Percentiles rank a stretch among this genome's conserved stretches.
These are phyloP conservation scores for Clavulina sp. DNA, from an alignment of 768 basidiomycete species.

Conservation along the genomic window DNA sequence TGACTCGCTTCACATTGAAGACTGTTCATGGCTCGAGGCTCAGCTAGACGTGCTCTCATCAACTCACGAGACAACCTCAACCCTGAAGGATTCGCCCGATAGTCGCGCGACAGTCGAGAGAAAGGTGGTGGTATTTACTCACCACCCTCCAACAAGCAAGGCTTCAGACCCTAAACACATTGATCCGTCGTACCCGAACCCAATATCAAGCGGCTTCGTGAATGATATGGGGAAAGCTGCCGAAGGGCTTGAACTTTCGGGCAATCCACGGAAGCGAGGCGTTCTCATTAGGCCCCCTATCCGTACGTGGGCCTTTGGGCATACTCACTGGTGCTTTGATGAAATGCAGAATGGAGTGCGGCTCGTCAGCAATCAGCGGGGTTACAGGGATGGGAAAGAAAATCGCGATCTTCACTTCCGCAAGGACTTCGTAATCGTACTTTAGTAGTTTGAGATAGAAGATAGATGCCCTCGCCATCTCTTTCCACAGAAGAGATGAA, in stretches of 20 bases:
- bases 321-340: constrained; percentile 27
- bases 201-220: too few species aligned
- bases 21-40: constrained; percentile 21
- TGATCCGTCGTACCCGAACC: too few species aligned
- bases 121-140: constrained; percentile 22
- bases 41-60: constrained; percentile 14
- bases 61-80: constrained; percentile 20
- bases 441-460: too few species aligned
- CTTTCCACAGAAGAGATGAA: too few species aligned
- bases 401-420: too few species aligned
- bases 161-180: constrained; percentile 18
- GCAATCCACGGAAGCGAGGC: too few species aligned
- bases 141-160: constrained; percentile 25
- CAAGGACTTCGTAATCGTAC: too few species aligned
- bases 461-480: too few species aligned
- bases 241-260: too few species aligned
- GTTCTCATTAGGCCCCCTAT: constrained; percentile 12
- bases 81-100: too few species aligned
- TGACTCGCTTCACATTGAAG: constrained; percentile 16
- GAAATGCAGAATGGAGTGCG: constrained; percentile 20
- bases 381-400: constrained; percentile 11
- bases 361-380: constrained; percentile 24
- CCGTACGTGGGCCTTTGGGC: constrained; percentile 25
- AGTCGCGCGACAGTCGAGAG: too few species aligned
- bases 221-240: too few species aligned